These are phyloP conservation scores for Dendrocalamus sinicus DNA, from an alignment of 176 grass and related monocot species.

Conservation along the genomic window DNA sequence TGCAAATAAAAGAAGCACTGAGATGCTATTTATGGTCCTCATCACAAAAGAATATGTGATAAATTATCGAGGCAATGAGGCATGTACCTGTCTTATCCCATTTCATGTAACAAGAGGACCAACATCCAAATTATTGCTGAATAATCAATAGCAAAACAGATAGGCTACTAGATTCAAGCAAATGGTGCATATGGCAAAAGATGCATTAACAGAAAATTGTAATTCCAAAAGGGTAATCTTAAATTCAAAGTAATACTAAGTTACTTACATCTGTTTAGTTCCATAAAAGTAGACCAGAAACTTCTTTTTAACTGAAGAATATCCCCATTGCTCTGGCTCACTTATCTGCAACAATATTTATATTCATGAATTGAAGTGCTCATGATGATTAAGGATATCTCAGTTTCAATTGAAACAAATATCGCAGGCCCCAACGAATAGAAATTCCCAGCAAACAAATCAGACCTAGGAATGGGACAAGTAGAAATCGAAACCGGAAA, in stretches of 20 bases:
- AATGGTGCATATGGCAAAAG: conserved; percentile 32
- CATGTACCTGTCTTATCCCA: background rate
- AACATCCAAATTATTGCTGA: conserved; percentile 10
- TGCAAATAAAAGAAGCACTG: conserved; percentile 9
- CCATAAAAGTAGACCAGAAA: conserved; percentile 96
- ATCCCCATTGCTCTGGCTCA: conserved; percentile 83
- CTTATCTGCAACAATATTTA: conserved; percentile 68
- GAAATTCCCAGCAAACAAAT: conserved; percentile 3
- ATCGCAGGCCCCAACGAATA: background rate
- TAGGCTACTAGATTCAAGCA: conserved; percentile 32
- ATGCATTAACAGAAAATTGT: conserved; percentile 16
- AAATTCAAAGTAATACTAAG: conserved; percentile 40
- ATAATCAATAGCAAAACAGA: conserved; percentile 28
- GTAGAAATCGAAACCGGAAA: background rate
- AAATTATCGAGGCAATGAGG: background rate
- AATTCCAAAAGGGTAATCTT: conserved; percentile 25
- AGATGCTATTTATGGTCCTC: background rate
- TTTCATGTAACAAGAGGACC: conserved; percentile 9
- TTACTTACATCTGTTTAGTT: conserved; percentile 93
- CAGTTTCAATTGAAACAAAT: conserved; percentile 33
- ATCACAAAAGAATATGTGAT: background rate
- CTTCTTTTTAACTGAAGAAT: conserved; percentile 70
- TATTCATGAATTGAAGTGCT: conserved; percentile 42
- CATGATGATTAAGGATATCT: conserved; percentile 10
- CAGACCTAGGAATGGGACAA: conserved; percentile 16